phyloP scores from a whole-genome alignment of 176 grass and related monocot species.

The Calamus simplicifolius region DNA sequence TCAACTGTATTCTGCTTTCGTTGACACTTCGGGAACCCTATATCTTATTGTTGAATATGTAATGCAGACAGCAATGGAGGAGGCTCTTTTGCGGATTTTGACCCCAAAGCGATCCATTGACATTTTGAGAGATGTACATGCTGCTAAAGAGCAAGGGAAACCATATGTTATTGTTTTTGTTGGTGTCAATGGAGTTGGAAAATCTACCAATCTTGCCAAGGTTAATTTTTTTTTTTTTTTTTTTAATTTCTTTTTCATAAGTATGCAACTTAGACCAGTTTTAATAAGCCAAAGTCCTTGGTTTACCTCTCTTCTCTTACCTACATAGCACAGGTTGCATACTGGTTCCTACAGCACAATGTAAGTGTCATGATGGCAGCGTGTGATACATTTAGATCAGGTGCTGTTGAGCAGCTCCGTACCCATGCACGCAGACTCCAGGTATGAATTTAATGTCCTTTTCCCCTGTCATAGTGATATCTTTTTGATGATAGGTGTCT shows the following conservation, averaged over 20 bases:
- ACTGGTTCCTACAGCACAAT: conserved; percentile 94
- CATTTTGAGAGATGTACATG: conserved; percentile 82
- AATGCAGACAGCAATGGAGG: conserved; percentile 85
- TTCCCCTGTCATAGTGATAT: too few relatives aligned
- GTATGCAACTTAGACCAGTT: too few relatives aligned
- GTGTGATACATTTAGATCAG: conserved; percentile 89
- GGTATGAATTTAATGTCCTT: conserved; percentile 9
- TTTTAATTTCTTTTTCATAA: neutral
- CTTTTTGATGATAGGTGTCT: too few relatives aligned
- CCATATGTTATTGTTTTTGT: conserved; percentile 95
- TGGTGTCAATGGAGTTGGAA: conserved; percentile 95
- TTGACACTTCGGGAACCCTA: neutral
- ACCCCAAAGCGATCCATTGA: conserved; percentile 89
- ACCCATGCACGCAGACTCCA: conserved; percentile 56
- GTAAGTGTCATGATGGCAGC: conserved; percentile 82
- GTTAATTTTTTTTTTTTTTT: neutral
- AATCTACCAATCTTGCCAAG: conserved; percentile 65
- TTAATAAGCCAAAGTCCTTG: too few relatives aligned
- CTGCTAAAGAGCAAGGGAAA: conserved; percentile 87
- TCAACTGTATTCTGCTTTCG: neutral
- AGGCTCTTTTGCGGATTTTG: conserved; percentile 79
- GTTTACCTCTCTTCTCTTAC: too few relatives aligned
- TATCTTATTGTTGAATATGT: conserved; percentile 8
- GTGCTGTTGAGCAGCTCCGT: conserved; percentile 50
- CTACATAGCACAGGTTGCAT: conserved; percentile 49